These are phyloP conservation scores for Jimgerdemannia flammicorona DNA, from an alignment of 192 early-diverging fungal species.

Conservation along the genomic window DNA sequence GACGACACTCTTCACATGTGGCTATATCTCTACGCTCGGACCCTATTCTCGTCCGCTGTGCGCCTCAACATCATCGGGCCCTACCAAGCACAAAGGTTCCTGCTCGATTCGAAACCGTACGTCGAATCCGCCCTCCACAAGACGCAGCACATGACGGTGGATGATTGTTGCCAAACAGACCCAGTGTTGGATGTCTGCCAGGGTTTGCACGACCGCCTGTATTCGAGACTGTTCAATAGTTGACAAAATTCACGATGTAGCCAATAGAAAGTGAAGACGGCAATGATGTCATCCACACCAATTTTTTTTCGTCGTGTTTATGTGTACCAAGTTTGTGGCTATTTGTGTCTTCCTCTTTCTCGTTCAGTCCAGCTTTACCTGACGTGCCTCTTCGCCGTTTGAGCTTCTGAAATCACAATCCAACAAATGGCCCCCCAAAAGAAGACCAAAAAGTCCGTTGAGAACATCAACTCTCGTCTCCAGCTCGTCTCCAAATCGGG, in stretches of 20 bases:
- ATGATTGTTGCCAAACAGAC: conserved; percentile 62
- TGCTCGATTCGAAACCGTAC: conserved; percentile 53
- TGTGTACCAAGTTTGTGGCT: too few species aligned
- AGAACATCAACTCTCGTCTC: conserved; percentile 98
- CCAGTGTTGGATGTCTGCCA: conserved; percentile 70
- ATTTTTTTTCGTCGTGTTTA: too few species aligned
- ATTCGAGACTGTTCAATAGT: conserved; percentile 76
- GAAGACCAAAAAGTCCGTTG: conserved; percentile 83
- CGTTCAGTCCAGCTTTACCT: background rate
- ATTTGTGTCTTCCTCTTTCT: background rate
- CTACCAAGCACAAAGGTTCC: conserved; percentile 76
- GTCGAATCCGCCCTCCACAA: conserved; percentile 44
- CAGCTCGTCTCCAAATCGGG: conserved; percentile 99
- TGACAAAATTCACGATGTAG: conserved; percentile 10
- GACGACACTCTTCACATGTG: conserved; percentile 71
- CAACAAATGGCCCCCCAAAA: conserved; percentile 58
- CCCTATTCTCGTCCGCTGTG: conserved; percentile 83
- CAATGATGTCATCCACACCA: too few species aligned
- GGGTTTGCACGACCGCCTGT: conserved; percentile 75
- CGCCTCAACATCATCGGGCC: conserved; percentile 89
- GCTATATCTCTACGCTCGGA: conserved; percentile 82
- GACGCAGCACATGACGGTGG: conserved; percentile 43
- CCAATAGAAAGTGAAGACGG: too few species aligned
- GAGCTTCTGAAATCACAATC: background rate
- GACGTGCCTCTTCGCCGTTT: background rate